Evolutionary conservation across 164 flowering plant genomes (phyloP), one percentile per base, ranked within the genome.

Genomic region (Pachysandra terminalis): DNA sequence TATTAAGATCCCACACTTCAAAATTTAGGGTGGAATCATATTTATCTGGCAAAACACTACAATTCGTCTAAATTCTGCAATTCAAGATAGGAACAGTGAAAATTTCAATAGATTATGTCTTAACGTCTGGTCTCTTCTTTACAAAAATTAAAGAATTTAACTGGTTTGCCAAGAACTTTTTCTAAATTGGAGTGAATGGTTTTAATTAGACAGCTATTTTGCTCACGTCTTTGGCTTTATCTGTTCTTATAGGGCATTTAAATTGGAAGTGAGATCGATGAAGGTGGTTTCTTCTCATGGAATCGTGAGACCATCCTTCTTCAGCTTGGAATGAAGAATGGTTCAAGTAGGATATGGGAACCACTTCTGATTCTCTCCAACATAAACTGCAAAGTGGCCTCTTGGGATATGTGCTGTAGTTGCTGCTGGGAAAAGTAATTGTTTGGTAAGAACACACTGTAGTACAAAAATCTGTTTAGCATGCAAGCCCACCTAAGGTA

Each of bases 221-320:
- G 49, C 48, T 32, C 37, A 17, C 21, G 5, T 68, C 8, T 22
- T 9, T 37, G 27, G 41, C 5, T 28, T 32, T 32, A 3, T 19
- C 12, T 40, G 26, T 28, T 22, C 21, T 37, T 16, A 67, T 40
- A 15, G 17, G 37, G 37, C 67, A 57, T 62, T 73, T 57, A 72
- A 24, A 53, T 23, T 62, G 28, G 81, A 73, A 51, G 79, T 77
- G 21, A 83, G 65, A 64, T 60, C 24, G 2, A 77, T 14, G 66
- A 86, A 83, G 14, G 32, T 63, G 15, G 79, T 79, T 66, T 75
- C 83, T 5, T 70, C 64, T 68, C 89, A 86, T 2, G 89, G 93
- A 65, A 88, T 81, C 0, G 89, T 86, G 24, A 86, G 83, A 28
- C 84, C 83, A 0, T 84, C 92, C 81, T 78, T 5, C 83, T 54